These are phyloP conservation scores for Aegilops umbellulata DNA, from an alignment of 176 grass and related monocot genomes.

Conservation along the genomic window DNA sequence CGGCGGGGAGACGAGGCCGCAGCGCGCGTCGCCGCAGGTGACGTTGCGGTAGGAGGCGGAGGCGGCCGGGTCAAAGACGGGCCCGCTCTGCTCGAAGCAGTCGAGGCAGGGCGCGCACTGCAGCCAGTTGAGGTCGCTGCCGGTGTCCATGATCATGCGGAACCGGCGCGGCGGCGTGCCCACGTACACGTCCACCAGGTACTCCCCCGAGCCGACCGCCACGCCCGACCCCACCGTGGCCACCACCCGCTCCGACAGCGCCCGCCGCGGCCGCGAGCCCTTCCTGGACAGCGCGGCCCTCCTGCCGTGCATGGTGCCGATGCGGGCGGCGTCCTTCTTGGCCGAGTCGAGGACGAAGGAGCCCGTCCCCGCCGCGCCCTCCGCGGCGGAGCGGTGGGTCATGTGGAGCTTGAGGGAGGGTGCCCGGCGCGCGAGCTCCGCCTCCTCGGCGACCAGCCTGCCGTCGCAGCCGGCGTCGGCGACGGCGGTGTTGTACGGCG, in stretches of 20 bases:
- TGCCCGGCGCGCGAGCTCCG: neutral
- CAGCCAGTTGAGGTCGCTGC: constrained; percentile 78
- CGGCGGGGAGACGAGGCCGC: constrained; percentile 57
- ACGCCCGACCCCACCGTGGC: constrained; percentile 80
- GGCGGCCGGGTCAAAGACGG: neutral
- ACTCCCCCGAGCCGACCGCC: constrained; percentile 77
- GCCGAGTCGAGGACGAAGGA: constrained; percentile 37
- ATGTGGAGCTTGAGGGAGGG: constrained; percentile 67
- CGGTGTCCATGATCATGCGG: constrained; percentile 92
- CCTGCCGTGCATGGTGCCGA: constrained; percentile 49
- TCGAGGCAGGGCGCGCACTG: neutral
- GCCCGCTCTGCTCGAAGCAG: neutral
- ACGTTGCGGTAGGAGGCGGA: constrained; percentile 39
- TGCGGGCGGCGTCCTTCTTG: constrained; percentile 50
- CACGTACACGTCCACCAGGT: constrained; percentile 84
- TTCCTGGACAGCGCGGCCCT: neutral
- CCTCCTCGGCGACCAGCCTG: constrained; percentile 34
- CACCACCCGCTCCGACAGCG: constrained; percentile 64
- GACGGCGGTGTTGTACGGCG: constrained; percentile 52
- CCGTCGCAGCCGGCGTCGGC: constrained; percentile 46
- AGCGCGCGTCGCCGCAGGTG: constrained; percentile 61
- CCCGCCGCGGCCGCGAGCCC: constrained; percentile 30
- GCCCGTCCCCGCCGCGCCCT: constrained; percentile 28
- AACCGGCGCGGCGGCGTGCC: constrained; percentile 85
- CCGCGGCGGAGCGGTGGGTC: constrained; percentile 18